phyloP scores from a whole-genome alignment of 1,284 basidiomycete species.

The Ceraceosorus guamensis region DNA sequence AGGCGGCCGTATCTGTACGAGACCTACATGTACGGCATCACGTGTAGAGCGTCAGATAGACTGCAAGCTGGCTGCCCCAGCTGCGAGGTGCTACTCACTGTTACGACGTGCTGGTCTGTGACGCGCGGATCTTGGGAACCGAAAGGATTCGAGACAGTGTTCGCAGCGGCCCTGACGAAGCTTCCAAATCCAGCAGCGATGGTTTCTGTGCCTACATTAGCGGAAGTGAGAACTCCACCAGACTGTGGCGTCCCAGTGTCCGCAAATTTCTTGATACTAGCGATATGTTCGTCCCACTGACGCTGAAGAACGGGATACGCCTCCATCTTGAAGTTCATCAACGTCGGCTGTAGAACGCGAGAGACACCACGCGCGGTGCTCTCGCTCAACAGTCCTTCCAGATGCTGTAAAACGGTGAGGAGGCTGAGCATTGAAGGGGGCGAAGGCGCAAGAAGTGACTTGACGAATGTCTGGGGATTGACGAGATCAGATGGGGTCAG shows the following conservation, averaged over 20 bases:
- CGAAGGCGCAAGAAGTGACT: constrained; percentile 16
- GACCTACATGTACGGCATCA: background rate
- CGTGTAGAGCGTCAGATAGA: background rate
- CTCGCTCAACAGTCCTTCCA: constrained; percentile 18
- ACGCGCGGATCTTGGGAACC: background rate
- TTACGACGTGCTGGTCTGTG: background rate
- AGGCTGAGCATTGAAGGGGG: constrained; percentile 19
- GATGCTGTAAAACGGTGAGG: constrained; percentile 24
- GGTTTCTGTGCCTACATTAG: background rate
- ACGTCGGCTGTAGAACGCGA: constrained; percentile 20
- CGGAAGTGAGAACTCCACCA: background rate
- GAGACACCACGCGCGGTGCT: constrained; percentile 13
- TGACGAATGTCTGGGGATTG: constrained; percentile 13
- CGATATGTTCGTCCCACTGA: constrained; percentile 29
- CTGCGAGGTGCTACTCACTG: background rate
- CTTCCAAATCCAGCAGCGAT: constrained; percentile 1
- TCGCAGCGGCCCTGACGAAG: background rate
- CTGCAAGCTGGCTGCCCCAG: background rate
- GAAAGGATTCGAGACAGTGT: background rate
- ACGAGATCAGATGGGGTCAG: background rate
- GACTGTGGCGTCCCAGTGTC: constrained; percentile 8
- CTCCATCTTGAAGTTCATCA: constrained; percentile 34
- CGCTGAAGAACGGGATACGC: constrained; percentile 32
- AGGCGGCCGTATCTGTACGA: constrained; percentile 1
- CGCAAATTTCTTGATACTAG: constrained; percentile 12